Base-by-base conservation (phyloP, 208 protist genomes). In the Trichomonas tenax region DNA sequence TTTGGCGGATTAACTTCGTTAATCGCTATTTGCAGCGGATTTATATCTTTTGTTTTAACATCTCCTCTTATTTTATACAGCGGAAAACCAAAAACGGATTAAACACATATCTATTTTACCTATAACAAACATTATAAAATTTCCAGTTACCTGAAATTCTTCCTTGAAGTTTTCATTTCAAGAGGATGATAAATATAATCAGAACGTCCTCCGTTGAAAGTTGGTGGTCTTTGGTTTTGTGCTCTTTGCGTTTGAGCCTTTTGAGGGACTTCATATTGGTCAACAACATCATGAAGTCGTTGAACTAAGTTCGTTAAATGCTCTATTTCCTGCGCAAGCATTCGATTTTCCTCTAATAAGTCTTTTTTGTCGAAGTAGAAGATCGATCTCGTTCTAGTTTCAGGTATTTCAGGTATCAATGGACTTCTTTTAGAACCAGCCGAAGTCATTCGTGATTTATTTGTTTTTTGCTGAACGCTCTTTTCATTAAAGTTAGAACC, bases 301-400 rank as follows among this genome's bases (percentile, higher is more conserved):
- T 93, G 86, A 34, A 93, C 86, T 21, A 40, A 44, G 40, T 93
- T 44, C 11, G 86, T 93, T 14, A 93, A 38, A 9, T 48, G 40
- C 17, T 93, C 44, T 11, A 93, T 93, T 51, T 93, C 44, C 51
- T 93, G 8, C 26, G 40, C 44, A 21, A 93, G 31, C 6, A 48
- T 51, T 9, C 86, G 86, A 93, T 93, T 93, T 93, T 93, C 86
- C 51, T 93, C 86, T 26, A 51, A 4, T 51, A 93, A 51, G 26
- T 93, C 86, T 34, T 48, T 58, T 51, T 93, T 93, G 38, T 93
- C 86, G 36, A 93, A 93, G 44, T 51, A 93, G 45, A 93, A 93
- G 14, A 93, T 93, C 15, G 86, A 93, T 38, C 86, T 0, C 14
- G 26, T 48, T 38, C 86, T 51, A 2, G 86, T 58, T 58, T 93